Conservation (phyloP, 2,329 filamentous ascomycete genomes). For the Arthrobotrys sphaeroides region DNA sequence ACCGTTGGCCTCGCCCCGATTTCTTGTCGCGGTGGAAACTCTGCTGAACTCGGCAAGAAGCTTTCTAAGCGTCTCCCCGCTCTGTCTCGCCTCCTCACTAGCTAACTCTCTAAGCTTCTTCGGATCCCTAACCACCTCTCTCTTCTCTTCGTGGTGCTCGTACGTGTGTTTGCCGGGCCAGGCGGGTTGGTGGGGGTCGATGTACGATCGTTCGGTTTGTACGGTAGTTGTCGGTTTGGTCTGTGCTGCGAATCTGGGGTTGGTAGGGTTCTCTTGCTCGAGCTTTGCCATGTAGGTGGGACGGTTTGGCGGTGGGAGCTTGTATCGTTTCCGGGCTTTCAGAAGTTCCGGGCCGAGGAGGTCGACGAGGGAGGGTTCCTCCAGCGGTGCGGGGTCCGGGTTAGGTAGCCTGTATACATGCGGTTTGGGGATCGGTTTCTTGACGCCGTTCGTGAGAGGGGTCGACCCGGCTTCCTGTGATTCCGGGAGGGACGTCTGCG, state of each 20-base stretch:
- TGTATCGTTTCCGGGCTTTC: conserved; percentile 50
- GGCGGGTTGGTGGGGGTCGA: conserved; percentile 70
- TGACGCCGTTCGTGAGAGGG: not conserved
- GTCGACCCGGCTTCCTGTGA: not conserved
- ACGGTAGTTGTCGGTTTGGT: conserved; percentile 65
- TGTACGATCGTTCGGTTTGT: conserved; percentile 64
- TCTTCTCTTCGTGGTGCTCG: conserved; percentile 69
- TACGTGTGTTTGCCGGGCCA: conserved; percentile 74
- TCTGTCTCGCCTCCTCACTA: conserved; percentile 72
- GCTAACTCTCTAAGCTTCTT: conserved; percentile 70
- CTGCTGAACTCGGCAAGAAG: conserved; percentile 63
- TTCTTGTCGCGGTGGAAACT: conserved; percentile 27
- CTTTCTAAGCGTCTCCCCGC: conserved; percentile 72
- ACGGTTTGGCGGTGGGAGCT: conserved; percentile 23
- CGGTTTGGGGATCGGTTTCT: not conserved
- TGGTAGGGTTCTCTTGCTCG: conserved; percentile 57
- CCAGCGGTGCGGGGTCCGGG: conserved; percentile 42
- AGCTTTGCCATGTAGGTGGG: conserved; percentile 42
- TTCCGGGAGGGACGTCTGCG: conserved; percentile 5
- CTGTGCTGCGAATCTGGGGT: conserved; percentile 66
- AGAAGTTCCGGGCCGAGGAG: conserved; percentile 56
- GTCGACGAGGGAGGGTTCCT: conserved; percentile 48
- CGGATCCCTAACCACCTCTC: conserved; percentile 69
- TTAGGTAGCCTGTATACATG: conserved; percentile 46
- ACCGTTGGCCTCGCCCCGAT: conserved; percentile 24